Percentiles rank a stretch among this genome's conserved stretches.
phyloP scores from a whole-genome alignment of 495 filamentous ascomycete species.

The Podospora anserina region DNA sequence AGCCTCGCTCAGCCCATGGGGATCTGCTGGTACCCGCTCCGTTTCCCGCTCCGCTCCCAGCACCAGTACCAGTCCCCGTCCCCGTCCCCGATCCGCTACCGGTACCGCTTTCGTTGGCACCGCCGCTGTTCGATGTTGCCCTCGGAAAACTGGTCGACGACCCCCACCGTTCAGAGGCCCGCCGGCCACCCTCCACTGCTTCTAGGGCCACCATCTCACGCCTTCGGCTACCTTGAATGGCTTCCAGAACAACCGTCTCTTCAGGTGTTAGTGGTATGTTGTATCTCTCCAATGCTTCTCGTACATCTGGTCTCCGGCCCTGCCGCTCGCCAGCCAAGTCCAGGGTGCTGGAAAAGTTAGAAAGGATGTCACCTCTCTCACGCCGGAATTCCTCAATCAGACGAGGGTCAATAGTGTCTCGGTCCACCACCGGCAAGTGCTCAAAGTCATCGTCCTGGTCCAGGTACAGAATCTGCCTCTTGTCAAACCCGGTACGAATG shows the following conservation, averaged over 20 bases:
- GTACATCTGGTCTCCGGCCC: slow-evolving; percentile 23
- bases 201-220: slow-evolving; percentile 30
- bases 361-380: slow-evolving; percentile 19
- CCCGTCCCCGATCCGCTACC: slow-evolving; percentile 11
- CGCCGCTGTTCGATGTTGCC: slow-evolving; percentile 8
- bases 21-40: slow-evolving; percentile 2
- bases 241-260: slow-evolving; percentile 48
- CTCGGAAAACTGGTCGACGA: slow-evolving; percentile 2
- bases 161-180: slow-evolving; percentile 17
- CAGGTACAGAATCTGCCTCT: slow-evolving; percentile 69
- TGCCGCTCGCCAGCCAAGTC: slow-evolving; percentile 19
- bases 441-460: slow-evolving; percentile 58
- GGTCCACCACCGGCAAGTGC: slow-evolving; percentile 43
- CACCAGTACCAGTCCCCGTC: not conserved
- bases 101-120: not conserved
- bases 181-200: slow-evolving; percentile 19
- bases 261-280: slow-evolving; percentile 43
- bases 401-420: slow-evolving; percentile 49
- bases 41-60: not conserved
- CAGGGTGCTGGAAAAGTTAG: slow-evolving; percentile 17
- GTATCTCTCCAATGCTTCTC: slow-evolving; percentile 28
- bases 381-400: slow-evolving; percentile 38
- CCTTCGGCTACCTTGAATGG: slow-evolving; percentile 46
- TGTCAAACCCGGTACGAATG: slow-evolving; percentile 68
- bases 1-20: slow-evolving; percentile 12